phyloP scores from a whole-genome alignment of 805 yeast species.

The Hanseniaspora osmophila region DNA sequence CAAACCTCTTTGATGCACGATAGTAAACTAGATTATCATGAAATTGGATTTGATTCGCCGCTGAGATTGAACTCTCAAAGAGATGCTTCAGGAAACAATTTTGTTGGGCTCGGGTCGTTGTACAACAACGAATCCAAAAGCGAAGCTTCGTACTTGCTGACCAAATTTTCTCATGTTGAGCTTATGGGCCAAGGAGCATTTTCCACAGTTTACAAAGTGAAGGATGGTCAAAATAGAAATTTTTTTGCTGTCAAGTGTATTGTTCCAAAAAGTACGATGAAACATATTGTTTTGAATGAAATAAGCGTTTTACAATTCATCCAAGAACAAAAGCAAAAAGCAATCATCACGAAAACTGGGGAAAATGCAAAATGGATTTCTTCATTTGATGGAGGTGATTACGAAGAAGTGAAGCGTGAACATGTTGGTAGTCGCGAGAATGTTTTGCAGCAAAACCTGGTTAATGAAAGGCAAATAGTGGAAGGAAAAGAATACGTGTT shows the following conservation, averaged over 20 bases:
- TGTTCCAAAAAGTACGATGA: constrained; percentile 49
- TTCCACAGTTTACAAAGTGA: constrained; percentile 73
- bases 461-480: too few relatives aligned
- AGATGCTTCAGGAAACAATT: too few relatives aligned
- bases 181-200: constrained; percentile 79
- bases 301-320: constrained; percentile 48
- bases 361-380: background rate
- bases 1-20: too few relatives aligned
- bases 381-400: background rate
- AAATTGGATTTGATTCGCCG: too few relatives aligned
- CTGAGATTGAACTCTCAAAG: too few relatives aligned
- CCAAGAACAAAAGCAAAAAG: constrained; percentile 20
- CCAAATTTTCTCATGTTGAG: constrained; percentile 46
- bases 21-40: too few relatives aligned
- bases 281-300: constrained; percentile 54
- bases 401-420: constrained; percentile 10
- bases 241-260: constrained; percentile 80
- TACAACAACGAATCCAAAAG: constrained; percentile 9
- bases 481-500: constrained; percentile 66
- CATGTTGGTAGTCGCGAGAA: constrained; percentile 3
- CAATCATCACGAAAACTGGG: background rate
- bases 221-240: constrained; percentile 40
- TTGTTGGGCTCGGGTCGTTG: too few relatives aligned
- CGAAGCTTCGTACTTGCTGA: constrained; percentile 28
- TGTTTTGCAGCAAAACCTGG: too few relatives aligned